Evolutionary conservation across 139 green algal genomes (phyloP), one percentile per base, ranked within the genome.

Genomic region (Chlorella sp.): DNA sequence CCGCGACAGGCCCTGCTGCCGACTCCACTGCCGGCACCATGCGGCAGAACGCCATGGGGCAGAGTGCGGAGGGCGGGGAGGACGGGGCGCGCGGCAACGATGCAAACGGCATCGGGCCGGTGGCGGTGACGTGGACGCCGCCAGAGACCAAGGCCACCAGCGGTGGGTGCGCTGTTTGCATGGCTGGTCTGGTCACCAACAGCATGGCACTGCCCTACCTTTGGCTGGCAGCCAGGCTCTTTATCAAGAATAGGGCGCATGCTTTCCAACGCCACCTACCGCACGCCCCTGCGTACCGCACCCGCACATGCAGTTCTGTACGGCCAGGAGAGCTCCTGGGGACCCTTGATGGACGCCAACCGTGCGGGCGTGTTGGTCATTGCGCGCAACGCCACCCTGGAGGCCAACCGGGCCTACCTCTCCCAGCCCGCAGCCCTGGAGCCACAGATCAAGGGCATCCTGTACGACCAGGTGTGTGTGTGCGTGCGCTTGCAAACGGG

Each of bases 261-360:
- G n/a, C n/a, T n/a, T n/a, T n/a, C n/a, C n/a, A n/a, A n/a, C n/a
- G n/a, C n/a, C n/a, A n/a, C n/a, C n/a, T n/a, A n/a, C n/a, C n/a
- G n/a, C n/a, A n/a, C n/a, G n/a, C n/a, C n/a, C n/a, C n/a, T n/a
- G n/a, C n/a, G n/a, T n/a, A n/a, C n/a, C n/a, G n/a, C n/a, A n/a
- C n/a, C n/a, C n/a, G n/a, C n/a, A n/a, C n/a, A n/a, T n/a, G 26
- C 69, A 81, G 67, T 71, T 0, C 79, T 79, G 26, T 81, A 82
- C 63, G 79, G 49, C 5, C 31, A 50, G 2, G 0, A 24, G 61
- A 77, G 29, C 24, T 64, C 67, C 27, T 64, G 70, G 1, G 71
- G 42, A 1, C 35, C 70, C 2, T 63, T 49, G 26, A 64, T 77
- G 49, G 64, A 67, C 30, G 5, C 64, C 29, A 62, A 29, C 31